phyloP scores from a whole-genome alignment of 768 basidiomycete species.

The Tylopilus rubrobrunneus region DNA sequence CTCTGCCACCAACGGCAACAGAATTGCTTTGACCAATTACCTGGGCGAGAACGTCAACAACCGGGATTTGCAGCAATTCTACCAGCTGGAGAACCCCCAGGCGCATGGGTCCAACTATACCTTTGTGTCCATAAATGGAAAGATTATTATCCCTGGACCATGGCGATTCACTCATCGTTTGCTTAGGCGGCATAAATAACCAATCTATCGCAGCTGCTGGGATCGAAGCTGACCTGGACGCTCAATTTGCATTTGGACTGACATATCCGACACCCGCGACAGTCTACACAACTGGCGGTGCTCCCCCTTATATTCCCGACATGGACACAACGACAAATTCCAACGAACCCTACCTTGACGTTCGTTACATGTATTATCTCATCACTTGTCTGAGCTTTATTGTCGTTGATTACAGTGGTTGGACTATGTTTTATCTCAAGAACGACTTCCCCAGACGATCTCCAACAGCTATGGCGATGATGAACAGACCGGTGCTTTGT shows the following conservation, averaged over 20 bases:
- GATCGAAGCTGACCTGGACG: slow-evolving; percentile 62
- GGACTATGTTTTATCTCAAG: slow-evolving; percentile 48
- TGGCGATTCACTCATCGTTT: slow-evolving; percentile 5
- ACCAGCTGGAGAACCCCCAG: slow-evolving; percentile 41
- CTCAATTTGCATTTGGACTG: slow-evolving; percentile 64
- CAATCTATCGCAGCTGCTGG: slow-evolving; percentile 54
- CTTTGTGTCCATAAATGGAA: slow-evolving; percentile 54
- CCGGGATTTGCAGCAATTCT: slow-evolving; percentile 51
- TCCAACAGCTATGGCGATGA: slow-evolving; percentile 72
- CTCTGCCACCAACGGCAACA: slow-evolving; percentile 39
- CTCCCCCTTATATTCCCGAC: slow-evolving; percentile 57
- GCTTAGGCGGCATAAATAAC: slow-evolving; percentile 54
- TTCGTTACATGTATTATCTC: slow-evolving; percentile 18
- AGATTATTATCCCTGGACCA: not conserved
- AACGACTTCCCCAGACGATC: slow-evolving; percentile 52
- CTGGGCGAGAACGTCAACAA: slow-evolving; percentile 51
- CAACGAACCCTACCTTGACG: slow-evolving; percentile 49
- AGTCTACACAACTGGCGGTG: slow-evolving; percentile 61
- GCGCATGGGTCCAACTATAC: slow-evolving; percentile 51
- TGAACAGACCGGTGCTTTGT: slow-evolving; percentile 58
- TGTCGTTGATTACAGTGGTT: slow-evolving; percentile 47
- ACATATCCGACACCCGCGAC: slow-evolving; percentile 56
- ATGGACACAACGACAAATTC: slow-evolving; percentile 33
- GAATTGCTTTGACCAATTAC: slow-evolving; percentile 54
- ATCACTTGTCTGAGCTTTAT: not conserved